A percentile compares a stretch with the other conserved stretches of the same genome.
Conservation (phyloP, 352 stramenopile genomes). For the Globisporangium spiculum region DNA sequence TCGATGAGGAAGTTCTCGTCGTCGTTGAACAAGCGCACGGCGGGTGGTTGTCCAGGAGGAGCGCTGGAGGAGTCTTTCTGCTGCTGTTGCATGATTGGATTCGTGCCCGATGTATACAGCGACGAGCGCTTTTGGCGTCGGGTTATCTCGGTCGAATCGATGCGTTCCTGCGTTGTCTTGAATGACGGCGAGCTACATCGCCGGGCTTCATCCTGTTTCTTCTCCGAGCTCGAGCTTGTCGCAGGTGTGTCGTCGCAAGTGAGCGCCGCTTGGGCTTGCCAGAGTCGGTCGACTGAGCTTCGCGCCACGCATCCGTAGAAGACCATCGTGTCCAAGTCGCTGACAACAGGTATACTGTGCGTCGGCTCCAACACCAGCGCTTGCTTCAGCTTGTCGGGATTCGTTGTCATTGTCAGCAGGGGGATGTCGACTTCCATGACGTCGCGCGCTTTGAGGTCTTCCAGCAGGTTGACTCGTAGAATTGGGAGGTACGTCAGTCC, state of each 20-base stretch:
- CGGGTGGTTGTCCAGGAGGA: not conserved
- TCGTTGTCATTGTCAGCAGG: constrained; percentile 40
- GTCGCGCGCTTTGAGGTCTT: constrained; percentile 43
- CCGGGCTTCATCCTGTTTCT: constrained; percentile 15
- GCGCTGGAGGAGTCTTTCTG: not conserved
- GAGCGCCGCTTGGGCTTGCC: not conserved
- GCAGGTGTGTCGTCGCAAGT: not conserved
- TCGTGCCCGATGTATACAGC: not conserved
- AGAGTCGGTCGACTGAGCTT: constrained; percentile 15
- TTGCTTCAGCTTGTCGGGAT: constrained; percentile 22
- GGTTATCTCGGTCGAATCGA: not conserved
- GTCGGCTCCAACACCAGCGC: constrained; percentile 22
- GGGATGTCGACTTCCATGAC: constrained; percentile 49
- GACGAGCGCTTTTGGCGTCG: constrained; percentile 7
- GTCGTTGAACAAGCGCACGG: constrained; percentile 21
- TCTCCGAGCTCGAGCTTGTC: not conserved
- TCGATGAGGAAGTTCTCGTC: constrained; percentile 32
- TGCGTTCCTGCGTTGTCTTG: not conserved
- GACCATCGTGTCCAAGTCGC: constrained; percentile 31
- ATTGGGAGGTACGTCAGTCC: constrained; percentile 54
- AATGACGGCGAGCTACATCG: constrained; percentile 9
- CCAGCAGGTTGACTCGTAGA: constrained; percentile 44
- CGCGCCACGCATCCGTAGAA: constrained; percentile 49
- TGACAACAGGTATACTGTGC: constrained; percentile 40
- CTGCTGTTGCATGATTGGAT: not conserved